Base-by-base conservation (phyloP, 2,329 filamentous ascomycete genomes). In the Diaporthe sp. region DNA sequence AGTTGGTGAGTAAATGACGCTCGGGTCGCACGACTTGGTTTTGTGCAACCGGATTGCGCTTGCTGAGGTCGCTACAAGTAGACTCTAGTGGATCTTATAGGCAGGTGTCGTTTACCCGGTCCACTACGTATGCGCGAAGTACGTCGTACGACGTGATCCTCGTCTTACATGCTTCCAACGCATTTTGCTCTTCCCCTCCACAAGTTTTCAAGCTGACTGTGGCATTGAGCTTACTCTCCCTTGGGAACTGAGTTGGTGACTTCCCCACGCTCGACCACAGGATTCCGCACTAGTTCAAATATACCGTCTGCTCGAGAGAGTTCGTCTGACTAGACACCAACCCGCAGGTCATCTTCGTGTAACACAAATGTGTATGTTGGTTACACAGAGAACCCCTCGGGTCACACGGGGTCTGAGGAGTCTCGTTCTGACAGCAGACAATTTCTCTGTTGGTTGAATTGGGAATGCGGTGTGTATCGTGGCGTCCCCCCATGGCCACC, bases 41-140 rank as follows among this genome's bases (percentile, higher is more conserved):
- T 28, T 64, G 71, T 74, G 71, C 70, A 50, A 74, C 74, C 19
- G 28, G 40, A n/a, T 45, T 72, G 74, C 74, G 71, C 71, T 74
- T 75, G 35, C 40, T 66, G 10, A 67, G 45, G 64, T 67, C 64
- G 64, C 45, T 38, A n/a, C n/a, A n/a, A n/a, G n/a, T n/a, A 38
- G 35, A 33, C 45, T 38, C 45, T 52, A n/a, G 64, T 45, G 45
- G 10, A 38, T 52, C 55, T 61, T 61, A 57, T 71, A 28, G 71
- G 60, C 38, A 45, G 71, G 42, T 47, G 19, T 67, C 45, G 33
- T 67, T 67, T 67, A 67, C 28, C 64, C 64, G 64, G 64, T 35
- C 64, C 64, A 67, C 64, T 67, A 38, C 45, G 64, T 28, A 38
- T 67, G 64, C 64, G 33, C 45, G 45, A 67, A 52, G 64, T 38